Conservation (phyloP, 352 stramenopile species). For the Aphanomyces astaci region DNA sequence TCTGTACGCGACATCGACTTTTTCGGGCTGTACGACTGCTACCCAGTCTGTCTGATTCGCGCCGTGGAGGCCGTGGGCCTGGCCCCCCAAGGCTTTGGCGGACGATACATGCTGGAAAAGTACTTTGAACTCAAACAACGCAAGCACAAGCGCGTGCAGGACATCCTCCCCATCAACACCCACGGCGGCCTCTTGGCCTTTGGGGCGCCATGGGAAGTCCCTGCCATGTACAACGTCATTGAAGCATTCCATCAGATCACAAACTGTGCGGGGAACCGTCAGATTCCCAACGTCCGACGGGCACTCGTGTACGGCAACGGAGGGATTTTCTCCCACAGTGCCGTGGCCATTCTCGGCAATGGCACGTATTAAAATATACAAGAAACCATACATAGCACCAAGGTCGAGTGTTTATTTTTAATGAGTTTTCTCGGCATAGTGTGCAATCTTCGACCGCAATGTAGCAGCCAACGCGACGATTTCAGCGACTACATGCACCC, state of each 20-base stretch:
- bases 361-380: constrained; percentile 6
- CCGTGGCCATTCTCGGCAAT: constrained; percentile 31
- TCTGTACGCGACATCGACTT: constrained; percentile 33
- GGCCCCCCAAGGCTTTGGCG: constrained; percentile 27
- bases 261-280: constrained; percentile 23
- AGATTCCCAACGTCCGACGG: constrained; percentile 30
- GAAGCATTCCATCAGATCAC: constrained; percentile 31
- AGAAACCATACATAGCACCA: not conserved
- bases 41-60: constrained; percentile 37
- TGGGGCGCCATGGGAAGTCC: constrained; percentile 36
- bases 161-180: constrained; percentile 38
- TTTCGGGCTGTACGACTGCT: constrained; percentile 42
- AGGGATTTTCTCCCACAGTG: constrained; percentile 34
- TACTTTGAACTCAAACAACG: constrained; percentile 25
- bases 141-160: constrained; percentile 25
- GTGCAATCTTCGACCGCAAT: not conserved
- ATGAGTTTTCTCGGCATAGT: not conserved
- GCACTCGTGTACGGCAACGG: constrained; percentile 40
- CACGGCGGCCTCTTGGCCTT: constrained; percentile 36
- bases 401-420: not conserved
- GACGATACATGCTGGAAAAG: constrained; percentile 32
- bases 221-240: constrained; percentile 33
- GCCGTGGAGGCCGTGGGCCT: constrained; percentile 36
- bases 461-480: not conserved
- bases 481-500: not conserved